phyloP scores from a whole-genome alignment of 2,329 filamentous ascomycete species.

The Pseudogymnoascus sp. region DNA sequence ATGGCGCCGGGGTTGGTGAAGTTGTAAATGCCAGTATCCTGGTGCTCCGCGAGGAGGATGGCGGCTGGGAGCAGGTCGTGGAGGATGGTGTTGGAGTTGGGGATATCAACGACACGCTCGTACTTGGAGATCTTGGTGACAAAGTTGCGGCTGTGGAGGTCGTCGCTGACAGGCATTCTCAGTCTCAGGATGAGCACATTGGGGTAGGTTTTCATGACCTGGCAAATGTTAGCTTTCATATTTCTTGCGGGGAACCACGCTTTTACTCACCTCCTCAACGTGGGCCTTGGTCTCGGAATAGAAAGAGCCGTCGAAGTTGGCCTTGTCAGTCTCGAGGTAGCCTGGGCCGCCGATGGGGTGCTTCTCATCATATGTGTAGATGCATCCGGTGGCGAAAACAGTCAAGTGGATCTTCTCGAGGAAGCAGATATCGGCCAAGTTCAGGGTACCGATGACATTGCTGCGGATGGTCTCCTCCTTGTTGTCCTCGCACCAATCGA shows the following conservation, averaged over 20 bases:
- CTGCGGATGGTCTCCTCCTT: conserved; percentile 58
- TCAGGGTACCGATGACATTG: conserved; percentile 58
- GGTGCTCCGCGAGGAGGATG: conserved; percentile 51
- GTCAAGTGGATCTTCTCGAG: conserved; percentile 52
- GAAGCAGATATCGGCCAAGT: conserved; percentile 53
- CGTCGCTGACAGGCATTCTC: conserved; percentile 61
- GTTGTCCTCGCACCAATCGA: conserved; percentile 65
- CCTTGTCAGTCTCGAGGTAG: conserved; percentile 51
- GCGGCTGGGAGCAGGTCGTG: conserved; percentile 55
- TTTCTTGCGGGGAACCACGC: neutral
- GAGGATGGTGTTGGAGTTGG: conserved; percentile 60
- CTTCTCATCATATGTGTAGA: conserved; percentile 54
- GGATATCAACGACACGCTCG: conserved; percentile 56
- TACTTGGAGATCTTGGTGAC: conserved; percentile 62
- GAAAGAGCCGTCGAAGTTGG: conserved; percentile 60
- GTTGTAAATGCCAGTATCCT: conserved; percentile 57
- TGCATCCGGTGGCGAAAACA: conserved; percentile 59
- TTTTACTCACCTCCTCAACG: conserved; percentile 48
- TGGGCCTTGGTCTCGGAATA: conserved; percentile 60
- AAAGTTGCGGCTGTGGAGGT: conserved; percentile 58
- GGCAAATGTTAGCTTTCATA: neutral
- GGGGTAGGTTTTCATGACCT: conserved; percentile 54
- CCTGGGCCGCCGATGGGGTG: conserved; percentile 53
- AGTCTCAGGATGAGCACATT: conserved; percentile 57
- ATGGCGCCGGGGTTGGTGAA: conserved; percentile 64